A percentile compares a stretch with the other conserved stretches of the same genome.
These are phyloP conservation scores for Silene latifolia DNA, from an alignment of 148 eudicot genomes.

Conservation along the genomic window DNA sequence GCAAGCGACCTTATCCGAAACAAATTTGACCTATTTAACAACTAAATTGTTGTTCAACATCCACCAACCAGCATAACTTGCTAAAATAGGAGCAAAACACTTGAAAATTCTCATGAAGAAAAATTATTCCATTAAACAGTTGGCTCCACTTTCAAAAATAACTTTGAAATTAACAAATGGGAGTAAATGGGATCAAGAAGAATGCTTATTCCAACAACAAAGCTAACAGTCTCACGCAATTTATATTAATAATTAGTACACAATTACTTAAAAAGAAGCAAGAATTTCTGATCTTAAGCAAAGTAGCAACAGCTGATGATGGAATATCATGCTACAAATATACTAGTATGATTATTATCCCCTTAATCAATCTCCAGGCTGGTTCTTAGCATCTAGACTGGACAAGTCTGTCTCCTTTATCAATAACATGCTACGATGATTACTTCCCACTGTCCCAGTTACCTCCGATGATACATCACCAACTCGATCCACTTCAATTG, in stretches of 20 bases:
- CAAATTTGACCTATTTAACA: not conserved
- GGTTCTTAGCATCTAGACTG: slow-evolving; percentile 6
- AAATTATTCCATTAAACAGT: slow-evolving; percentile 20
- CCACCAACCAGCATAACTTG: slow-evolving; percentile 13
- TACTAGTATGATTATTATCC: slow-evolving; percentile 7
- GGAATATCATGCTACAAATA: slow-evolving; percentile 8
- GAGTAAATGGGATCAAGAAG: slow-evolving; percentile 3
- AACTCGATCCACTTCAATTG: too few species aligned
- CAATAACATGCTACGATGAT: too few species aligned
- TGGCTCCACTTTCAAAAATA: slow-evolving; percentile 11
- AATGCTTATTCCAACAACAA: slow-evolving; percentile 16
- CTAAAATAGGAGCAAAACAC: slow-evolving; percentile 9
- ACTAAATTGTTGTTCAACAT: not conserved
- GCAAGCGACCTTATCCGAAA: too few species aligned
- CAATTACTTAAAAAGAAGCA: not conserved
- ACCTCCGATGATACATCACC: too few species aligned
- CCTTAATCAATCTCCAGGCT: not conserved
- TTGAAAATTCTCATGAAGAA: slow-evolving; percentile 10
- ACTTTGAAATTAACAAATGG: slow-evolving; percentile 14
- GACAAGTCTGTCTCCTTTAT: too few species aligned
- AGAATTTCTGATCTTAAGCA: not conserved
- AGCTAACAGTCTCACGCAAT: slow-evolving; percentile 6
- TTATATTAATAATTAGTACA: not conserved
- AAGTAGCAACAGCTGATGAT: not conserved
- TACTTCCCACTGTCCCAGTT: too few species aligned